Evolutionary conservation across 208 protist genomes (phyloP).

Genomic region (Leishmania braziliensis): DNA sequence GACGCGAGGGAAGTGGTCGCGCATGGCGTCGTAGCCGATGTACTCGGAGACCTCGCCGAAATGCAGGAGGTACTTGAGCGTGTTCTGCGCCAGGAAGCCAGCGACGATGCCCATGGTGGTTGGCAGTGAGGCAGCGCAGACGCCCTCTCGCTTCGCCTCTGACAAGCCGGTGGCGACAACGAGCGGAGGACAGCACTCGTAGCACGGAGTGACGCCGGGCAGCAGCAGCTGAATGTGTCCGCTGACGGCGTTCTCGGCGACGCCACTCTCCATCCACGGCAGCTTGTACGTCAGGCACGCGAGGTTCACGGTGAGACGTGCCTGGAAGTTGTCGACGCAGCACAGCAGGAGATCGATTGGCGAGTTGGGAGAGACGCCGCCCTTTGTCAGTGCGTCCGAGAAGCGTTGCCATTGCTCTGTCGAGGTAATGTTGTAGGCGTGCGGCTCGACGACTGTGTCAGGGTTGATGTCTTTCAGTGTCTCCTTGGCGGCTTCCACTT

Average conservation of each 20-base stretch:
- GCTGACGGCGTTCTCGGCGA: slow-evolving; percentile 96
- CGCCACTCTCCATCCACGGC: slow-evolving; percentile 96
- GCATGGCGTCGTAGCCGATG: slow-evolving; percentile 95
- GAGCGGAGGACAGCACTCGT: slow-evolving; percentile 94
- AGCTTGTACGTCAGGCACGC: slow-evolving; percentile 90
- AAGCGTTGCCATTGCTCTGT: slow-evolving; percentile 93
- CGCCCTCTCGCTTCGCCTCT: slow-evolving; percentile 93
- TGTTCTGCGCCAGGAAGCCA: slow-evolving; percentile 96
- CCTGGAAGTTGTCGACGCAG: slow-evolving; percentile 98
- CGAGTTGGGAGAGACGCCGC: slow-evolving; percentile 41
- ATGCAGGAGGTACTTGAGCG: slow-evolving; percentile 94
- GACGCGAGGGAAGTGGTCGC: slow-evolving; percentile 94
- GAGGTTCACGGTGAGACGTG: slow-evolving; percentile 95
- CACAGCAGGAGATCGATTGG: slow-evolving; percentile 93
- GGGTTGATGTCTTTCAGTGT: slow-evolving; percentile 96
- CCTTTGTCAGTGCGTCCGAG: slow-evolving; percentile 56
- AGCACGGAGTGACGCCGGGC: slow-evolving; percentile 91
- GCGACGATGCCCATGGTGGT: slow-evolving; percentile 98
- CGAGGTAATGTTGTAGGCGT: slow-evolving; percentile 94
- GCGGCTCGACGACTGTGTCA: slow-evolving; percentile 92
- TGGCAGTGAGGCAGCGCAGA: slow-evolving; percentile 97
- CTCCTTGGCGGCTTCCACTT: slow-evolving; percentile 90
- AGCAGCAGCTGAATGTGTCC: slow-evolving; percentile 97
- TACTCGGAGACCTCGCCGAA: slow-evolving; percentile 95
- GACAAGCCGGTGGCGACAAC: slow-evolving; percentile 94